Evolutionary conservation across 768 basidiomycete species (phyloP), one percentile per base, ranked within the genome.

Genomic region (Tylopilus sp.): DNA sequence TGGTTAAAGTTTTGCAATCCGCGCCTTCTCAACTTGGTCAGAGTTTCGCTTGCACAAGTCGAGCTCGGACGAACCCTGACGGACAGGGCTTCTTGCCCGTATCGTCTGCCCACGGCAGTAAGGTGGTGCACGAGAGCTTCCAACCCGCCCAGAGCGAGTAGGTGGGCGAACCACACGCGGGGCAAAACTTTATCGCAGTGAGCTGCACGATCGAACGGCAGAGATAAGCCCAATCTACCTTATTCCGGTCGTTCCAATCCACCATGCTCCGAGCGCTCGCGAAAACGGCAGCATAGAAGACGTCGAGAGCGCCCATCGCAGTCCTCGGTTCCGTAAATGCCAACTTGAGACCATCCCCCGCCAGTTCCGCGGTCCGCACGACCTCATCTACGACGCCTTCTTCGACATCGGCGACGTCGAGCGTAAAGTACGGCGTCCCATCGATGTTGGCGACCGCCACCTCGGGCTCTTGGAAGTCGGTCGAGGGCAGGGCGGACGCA

Each of bases 111-210:
- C 90, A 91, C 7, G 90, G 89, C 19, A 92, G 69, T 25, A 90
- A 68, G 1, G 88, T 79, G 7, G 79, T 74, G 68, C 96, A 99
- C 5, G 81, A 78, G 2, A 94, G 72, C 71, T 99, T 99, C 95
- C 94, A 99, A 1, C 96, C 96, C 4, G 84, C 93, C 96, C 96
- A 98, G 60, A 91, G 76, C 0, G 92, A 89, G 62, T 91, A 89
- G 0, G 85, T 81, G 3, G 79, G 78, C 0, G 85, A 81, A 4
- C 94, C 93, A 67, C 96, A 98, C 0, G 82, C 85, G 0, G 95
- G 80, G 65, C 96, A 98, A 68, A 91, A 95, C 92, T 94, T 55
- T 6, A n/a, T 16, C 44, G 19, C 36, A 44, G 33, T 53, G 33
- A 54, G 51, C 21, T n/a, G 0, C 22, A 28, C 6, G 41, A 43